Evolutionary conservation across 2,329 filamentous ascomycete genomes (phyloP).

Genomic region (Apiospora rasikravindrae): DNA sequence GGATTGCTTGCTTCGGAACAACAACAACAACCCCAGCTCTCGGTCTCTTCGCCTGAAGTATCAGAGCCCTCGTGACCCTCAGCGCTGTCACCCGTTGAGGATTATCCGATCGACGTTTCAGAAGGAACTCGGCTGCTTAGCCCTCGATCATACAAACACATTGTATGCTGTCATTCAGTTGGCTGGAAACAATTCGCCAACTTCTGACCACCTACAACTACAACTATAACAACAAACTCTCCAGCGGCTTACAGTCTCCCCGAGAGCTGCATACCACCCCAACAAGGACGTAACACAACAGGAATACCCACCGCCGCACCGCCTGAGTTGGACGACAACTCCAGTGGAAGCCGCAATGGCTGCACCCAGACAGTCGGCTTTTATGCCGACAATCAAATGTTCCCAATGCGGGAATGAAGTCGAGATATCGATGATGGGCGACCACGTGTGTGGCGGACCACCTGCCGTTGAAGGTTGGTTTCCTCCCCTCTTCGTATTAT

Average conservation of each 20-base stretch:
- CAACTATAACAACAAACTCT: neutral
- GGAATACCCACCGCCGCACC: neutral
- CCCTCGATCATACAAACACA: neutral
- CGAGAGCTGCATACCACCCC: neutral
- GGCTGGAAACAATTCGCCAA: neutral
- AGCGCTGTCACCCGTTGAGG: slow-evolving; percentile 1
- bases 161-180: neutral
- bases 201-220: neutral
- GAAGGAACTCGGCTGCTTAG: neutral
- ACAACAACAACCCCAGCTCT: neutral
- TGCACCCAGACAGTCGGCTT: slow-evolving; percentile 64
- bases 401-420: slow-evolving; percentile 79
- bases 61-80: neutral
- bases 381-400: slow-evolving; percentile 86
- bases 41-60: neutral
- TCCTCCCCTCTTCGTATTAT: neutral
- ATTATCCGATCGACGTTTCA: slow-evolving; percentile 14
- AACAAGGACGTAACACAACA: neutral
- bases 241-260: slow-evolving; percentile 1
- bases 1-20: neutral
- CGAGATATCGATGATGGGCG: slow-evolving; percentile 84
- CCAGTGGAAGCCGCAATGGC: slow-evolving; percentile 47
- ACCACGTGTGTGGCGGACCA: slow-evolving; percentile 71
- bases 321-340: slow-evolving; percentile 13
- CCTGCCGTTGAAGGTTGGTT: slow-evolving; percentile 47